These are phyloP conservation scores for Brassica carinata DNA, from an alignment of 345 rosid species.

Conservation along the genomic window DNA sequence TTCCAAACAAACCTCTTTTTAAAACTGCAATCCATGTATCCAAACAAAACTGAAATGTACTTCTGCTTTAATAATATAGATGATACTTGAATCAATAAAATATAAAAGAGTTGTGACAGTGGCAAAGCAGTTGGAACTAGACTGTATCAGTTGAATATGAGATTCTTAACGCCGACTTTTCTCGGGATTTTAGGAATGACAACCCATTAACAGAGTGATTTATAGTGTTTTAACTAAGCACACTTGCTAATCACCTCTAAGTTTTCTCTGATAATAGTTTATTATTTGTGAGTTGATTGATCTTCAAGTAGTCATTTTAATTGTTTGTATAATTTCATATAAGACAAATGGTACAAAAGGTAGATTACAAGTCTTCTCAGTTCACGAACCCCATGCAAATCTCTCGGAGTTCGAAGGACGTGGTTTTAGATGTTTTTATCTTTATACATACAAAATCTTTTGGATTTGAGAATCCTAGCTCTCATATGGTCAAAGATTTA, in stretches of 20 bases:
- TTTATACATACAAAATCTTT: conserved; percentile 36
- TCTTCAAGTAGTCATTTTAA: background rate
- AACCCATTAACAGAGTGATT: conserved; percentile 38
- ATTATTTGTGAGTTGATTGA: background rate
- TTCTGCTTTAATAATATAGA: too few species aligned
- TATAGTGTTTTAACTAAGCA: conserved; percentile 20
- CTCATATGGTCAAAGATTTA: conserved; percentile 37
- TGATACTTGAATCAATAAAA: conserved; percentile 13
- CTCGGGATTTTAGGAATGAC: conserved; percentile 44
- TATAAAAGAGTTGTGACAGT: conserved; percentile 39
- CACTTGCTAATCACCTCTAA: conserved; percentile 33
- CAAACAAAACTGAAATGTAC: too few species aligned
- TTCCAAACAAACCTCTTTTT: too few species aligned
- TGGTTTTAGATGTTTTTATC: conserved; percentile 9
- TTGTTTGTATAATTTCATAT: background rate
- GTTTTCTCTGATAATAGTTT: background rate
- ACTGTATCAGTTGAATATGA: conserved; percentile 34
- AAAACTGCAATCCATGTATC: too few species aligned
- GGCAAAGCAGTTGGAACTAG: conserved; percentile 29
- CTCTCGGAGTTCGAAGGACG: conserved; percentile 31
- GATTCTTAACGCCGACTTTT: conserved; percentile 42
- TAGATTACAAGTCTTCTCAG: conserved; percentile 34
- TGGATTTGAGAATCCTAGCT: conserved; percentile 36
- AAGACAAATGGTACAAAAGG: conserved; percentile 23
- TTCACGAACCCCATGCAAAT: conserved; percentile 33